Evolutionary conservation across 805 yeast genomes (phyloP), one percentile per base, ranked within the genome.

Genomic region (Saccharomycopsis sp.): DNA sequence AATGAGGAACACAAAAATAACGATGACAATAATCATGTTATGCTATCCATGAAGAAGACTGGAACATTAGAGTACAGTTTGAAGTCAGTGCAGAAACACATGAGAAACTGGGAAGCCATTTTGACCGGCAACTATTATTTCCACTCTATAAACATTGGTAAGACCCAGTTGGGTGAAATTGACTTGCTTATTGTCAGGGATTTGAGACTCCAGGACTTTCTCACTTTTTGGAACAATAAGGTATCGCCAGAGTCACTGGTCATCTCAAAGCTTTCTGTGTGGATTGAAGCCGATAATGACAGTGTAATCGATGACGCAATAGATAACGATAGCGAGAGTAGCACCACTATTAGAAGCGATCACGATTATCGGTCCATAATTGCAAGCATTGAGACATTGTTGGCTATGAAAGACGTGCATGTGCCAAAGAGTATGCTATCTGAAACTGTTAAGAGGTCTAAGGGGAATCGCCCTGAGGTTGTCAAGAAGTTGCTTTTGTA

Each of bases 101-200:
- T 73, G 58, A 70, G 70, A 34, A 62, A 68, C 44, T 77, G 81
- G 78, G 82, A 79, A 56, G 79, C 79, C 57, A 81, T 85, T 2
- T 62, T 74, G 2, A 75, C 72, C 46, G 68, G 71, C 53, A 73
- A 75, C 2, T 79, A 75, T 61, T 62, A 70, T 24, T 82, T 80
- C 62, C 64, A 71, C 0, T 61, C 3, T 71, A 72, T 46, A 66
- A 59, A 1, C 7, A 37, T 20, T 14, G 24, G 21, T 8, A 16
- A 15, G 24, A 21, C 3, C 8, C 37, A 50, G 16, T 40, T 7
- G 12, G 34, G 21, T 2, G 62, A 64, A 2, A 64, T 76, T 21
- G 81, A 78, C 63, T 7, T 59, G 2, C 44, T 57, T 0, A 18
- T 73, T 0, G 61, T 82, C 0, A 59, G 67, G 18, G 54, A 55